Evolutionary conservation across 805 yeast species (phyloP), one percentile per base, ranked within the genome.

Genomic region (Ogataea pignaliae): DNA sequence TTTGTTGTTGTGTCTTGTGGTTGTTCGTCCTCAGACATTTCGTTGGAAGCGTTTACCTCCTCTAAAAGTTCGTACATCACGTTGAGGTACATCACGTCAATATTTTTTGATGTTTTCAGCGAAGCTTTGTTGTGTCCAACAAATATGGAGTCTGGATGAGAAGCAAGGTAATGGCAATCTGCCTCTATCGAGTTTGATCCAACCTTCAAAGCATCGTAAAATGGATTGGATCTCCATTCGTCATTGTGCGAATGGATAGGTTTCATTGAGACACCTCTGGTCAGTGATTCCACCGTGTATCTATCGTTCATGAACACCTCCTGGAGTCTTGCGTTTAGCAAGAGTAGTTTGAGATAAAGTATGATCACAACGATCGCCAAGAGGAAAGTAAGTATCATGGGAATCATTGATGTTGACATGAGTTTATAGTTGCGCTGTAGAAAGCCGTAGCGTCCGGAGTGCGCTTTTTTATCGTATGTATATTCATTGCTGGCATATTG

Each of bases 221-320:
- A 64, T 1, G 88, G 88, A 4, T 65, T 54, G 3, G 56, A 46
- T 53, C 88, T 64, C 83, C 85, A 79, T 59, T 83, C 83, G 57
- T 83, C 88, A 55, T 83, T 83, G 56, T 83, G 88, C 1, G 86
- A 79, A 56, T 83, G 88, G 18, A 81, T 66, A 34, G 70, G 68
- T 37, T 60, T 44, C 6, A 60, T 42, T 9, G 45, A 26, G 10
- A 56, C 59, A 43, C 57, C 65, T 32, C 54, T 52, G 10, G 65
- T 61, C 33, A 61, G 41, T 2, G 50, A 31, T 31, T 48, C 53
- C 21, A 50, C 30, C 10, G 41, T 41, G n/a, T 34, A 38, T 29
- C n/a, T 40, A 16, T 31, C 46, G 34, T 35, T 29, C 14, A 36
- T 16, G 14, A 34, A 30, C 16, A 31, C 31, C 2, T 43, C 46